Base-by-base conservation (phyloP, 2,329 filamentous ascomycete species). In the Trichoderma arundinaceum region DNA sequence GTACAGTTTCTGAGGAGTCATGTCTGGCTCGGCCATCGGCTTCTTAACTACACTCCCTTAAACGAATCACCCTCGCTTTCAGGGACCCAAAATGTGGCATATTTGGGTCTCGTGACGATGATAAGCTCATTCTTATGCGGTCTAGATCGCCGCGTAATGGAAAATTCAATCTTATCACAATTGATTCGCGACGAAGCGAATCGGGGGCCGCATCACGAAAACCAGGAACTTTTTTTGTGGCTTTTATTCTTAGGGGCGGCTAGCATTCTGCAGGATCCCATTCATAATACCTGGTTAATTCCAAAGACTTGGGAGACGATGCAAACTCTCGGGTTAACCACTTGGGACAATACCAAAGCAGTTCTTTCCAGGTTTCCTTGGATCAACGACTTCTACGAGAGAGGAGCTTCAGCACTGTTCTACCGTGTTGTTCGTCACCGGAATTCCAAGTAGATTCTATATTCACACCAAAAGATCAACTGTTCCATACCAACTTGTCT, bases 331-430 rank as follows among this genome's bases (percentile, higher is more conserved):
- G 13, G 10, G 2, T 7, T 57, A 33, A 17, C 13, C 39, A 57
- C 38, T 43, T 57, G 53, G 53, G 22, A n/a, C 3, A 41, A 28
- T 28, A 32, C n/a, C 32, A 43, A 17, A 10, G 13, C 4, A 35
- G 2, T 41, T 33, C 53, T 57, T 19, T 33, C n/a, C 0, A 33
- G 43, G 12, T 44, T 44, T n/a, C 53, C 53, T 1, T 57, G 53
- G 53, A 57, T 57, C 38, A 57, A 13, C 7, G 53, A 57, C 28
- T 44, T 44, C n/a, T 57, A 57, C 4, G 53, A 57, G 39, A 17
- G n/a, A 4, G 39, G 10, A 10, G 15, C 19, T n/a, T 57, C 39
- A 7, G 53, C 53, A 19, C 6, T 57, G 0, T 43, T 43, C 9
- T 43, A 7, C 13, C 28, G 39, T 2, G 38, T 43, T 13, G 28